Conservation (phyloP, 352 stramenopile genomes). For the Pythium myriotylum region DNA sequence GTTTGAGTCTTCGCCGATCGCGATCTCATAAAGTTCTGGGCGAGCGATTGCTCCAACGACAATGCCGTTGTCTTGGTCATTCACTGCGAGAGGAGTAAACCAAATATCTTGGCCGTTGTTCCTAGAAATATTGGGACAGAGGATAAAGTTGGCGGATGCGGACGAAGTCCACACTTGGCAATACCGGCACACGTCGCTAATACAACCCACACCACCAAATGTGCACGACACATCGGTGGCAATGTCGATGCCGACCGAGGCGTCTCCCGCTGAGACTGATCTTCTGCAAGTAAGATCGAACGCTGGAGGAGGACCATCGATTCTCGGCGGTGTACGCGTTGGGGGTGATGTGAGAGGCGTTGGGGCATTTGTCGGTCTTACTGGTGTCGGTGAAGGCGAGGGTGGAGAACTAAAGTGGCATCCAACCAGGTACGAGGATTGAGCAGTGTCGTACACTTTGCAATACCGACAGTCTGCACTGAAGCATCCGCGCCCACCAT, state of each 20-base stretch:
- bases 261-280: background rate
- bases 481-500: too few relatives aligned
- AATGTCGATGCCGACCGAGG: constrained; percentile 3
- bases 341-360: background rate
- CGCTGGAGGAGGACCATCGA: background rate
- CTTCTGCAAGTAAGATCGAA: background rate
- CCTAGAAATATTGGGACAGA: background rate
- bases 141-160: constrained; percentile 10
- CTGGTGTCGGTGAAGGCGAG: too few relatives aligned
- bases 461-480: too few relatives aligned
- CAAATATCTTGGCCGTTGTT: background rate
- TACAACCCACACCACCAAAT: constrained; percentile 10
- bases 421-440: too few relatives aligned
- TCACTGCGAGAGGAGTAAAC: background rate
- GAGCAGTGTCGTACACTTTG: too few relatives aligned
- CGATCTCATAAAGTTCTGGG: background rate
- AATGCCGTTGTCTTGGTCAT: background rate
- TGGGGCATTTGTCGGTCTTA: too few relatives aligned
- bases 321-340: too few relatives aligned
- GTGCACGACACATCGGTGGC: background rate
- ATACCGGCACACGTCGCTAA: constrained; percentile 28
- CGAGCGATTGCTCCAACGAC: background rate
- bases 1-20: background rate
- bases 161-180: constrained; percentile 30
- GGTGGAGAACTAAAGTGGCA: too few relatives aligned